Conservation (phyloP, 106 monocot species). For the Triglochin maritima region DNA sequence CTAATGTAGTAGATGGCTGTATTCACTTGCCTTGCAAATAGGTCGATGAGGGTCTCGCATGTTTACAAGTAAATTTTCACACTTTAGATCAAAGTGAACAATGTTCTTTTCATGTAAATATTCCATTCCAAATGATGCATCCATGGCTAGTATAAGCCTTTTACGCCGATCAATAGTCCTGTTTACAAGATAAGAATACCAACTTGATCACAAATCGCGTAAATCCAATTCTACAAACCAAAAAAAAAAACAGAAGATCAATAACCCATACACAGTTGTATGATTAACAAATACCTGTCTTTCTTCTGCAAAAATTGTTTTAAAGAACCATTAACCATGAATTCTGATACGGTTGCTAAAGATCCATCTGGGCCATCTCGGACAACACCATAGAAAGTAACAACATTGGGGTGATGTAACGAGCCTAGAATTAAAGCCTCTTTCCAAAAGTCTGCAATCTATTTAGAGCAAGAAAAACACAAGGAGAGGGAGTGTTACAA, state of each 20-base stretch:
- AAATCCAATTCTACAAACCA: not conserved
- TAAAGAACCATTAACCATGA: constrained; percentile 91
- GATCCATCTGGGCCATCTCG: constrained; percentile 76
- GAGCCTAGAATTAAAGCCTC: constrained; percentile 70
- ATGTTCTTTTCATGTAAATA: constrained; percentile 93
- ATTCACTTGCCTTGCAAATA: not conserved
- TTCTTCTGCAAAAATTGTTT: constrained; percentile 80
- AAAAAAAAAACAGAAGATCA: not conserved
- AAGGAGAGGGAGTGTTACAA: not conserved
- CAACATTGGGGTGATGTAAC: constrained; percentile 83
- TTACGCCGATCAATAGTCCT: constrained; percentile 97
- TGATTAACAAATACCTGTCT: constrained; percentile 20
- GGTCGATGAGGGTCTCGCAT: constrained; percentile 96
- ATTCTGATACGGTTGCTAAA: constrained; percentile 79
- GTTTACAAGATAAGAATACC: constrained; percentile 11
- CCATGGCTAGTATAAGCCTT: constrained; percentile 91
- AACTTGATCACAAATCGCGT: not conserved
- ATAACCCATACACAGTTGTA: not conserved
- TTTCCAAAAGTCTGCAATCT: constrained; percentile 96
- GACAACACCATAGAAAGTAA: constrained; percentile 79
- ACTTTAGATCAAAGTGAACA: constrained; percentile 97
- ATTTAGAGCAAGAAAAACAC: constrained; percentile 4
- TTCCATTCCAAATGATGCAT: constrained; percentile 96
- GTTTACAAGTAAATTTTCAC: constrained; percentile 92
- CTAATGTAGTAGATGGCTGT: not conserved